Evolutionary conservation across 2,329 filamentous ascomycete species (phyloP), one percentile per base, ranked within the genome.

Genomic region (Colletotrichum liaoningense): DNA sequence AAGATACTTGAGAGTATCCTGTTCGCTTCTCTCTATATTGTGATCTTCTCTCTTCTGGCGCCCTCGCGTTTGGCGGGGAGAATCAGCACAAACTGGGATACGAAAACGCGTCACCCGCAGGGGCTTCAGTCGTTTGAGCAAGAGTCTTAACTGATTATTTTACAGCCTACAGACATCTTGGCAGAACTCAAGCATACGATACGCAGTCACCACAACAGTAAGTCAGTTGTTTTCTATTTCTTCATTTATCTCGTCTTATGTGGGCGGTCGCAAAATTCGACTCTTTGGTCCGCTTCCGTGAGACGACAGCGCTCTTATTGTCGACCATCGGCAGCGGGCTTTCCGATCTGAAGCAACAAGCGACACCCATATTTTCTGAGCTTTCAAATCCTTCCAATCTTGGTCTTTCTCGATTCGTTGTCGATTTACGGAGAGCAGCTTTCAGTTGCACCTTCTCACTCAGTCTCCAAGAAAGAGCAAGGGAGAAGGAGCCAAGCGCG

Each of bases 321-420:
- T 19, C 6, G 16, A 42, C 16, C 16, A 42, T 42, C 16, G 38
- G 1, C 38, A 42, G 14, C 16, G 14, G 14, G 38, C 38, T 42
- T 19, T 2, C 38, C 6, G 14, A 42, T 42, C 16, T 3, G 5
- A 19, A 3, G 38, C 38, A 42, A 19, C 38, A 0, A 42, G 38
- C 5, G 38, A 42, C 38, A 42, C 9, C 5, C 2, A 19, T 19
- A 8, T 22, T 22, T 0, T 5, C 42, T 22, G 8, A 49, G 19
- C 6, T n/a, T 49, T 22, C 0, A 0, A 0, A n/a, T 49, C 19
- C 8, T n/a, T n/a, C 16, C 19, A 0, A 11, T 1, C 0, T 49
- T 49, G 42, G 4, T n/a, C 19, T 22, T 49, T 0, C 19, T 8
- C 1, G 0, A n/a, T 22, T 11, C 19, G 1, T 22, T 9, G 2